Evolutionary conservation across 257 asterid genomes (phyloP), one percentile per base, ranked within the genome.

Genomic region (Cynanchum wilfordii): DNA sequence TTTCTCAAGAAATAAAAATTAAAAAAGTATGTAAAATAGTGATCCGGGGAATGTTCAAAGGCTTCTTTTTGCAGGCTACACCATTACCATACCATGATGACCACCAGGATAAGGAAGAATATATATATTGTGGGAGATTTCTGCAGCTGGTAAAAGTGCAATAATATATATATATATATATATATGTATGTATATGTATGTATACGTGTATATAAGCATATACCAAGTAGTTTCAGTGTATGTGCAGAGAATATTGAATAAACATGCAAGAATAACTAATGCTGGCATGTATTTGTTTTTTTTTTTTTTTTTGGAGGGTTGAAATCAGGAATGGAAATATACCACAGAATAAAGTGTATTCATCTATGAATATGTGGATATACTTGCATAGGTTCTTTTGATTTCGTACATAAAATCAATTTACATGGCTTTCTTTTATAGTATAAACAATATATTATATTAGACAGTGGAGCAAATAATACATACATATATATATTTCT

Each of bases 381-480:
- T 69, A 55, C 65, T 73, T 73, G 62, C 42, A 10, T 15, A 77
- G 55, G 55, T 45, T 71, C 58, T 73, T 42, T 45, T 62, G 44
- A 47, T 24, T 62, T 51, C 67, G 9, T 72, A 62, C 76, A 76
- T 24, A 54, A 42, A 64, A 65, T 56, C 50, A 69, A 67, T 80
- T 47, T 70, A 80, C 77, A 80, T 49, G 45, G 45, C 22, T 17
- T 11, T 33, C 38, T 76, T 51, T 42, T 42, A 42, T 25, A 45
- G 59, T 77, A 75, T 67, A 74, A 65, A 80, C 81, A 73, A 44
- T 36, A 71, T 69, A 49, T 50, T 56, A 71, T 65, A 76, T 60
- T 58, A 64, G 20, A 42, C 75, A 69, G 22, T 64, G 54, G 25
- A 55, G 69, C 51, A 75, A 69, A 29, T 64, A 9, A 20, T 57